Percentiles rank a stretch among this genome's conserved stretches.
These are phyloP conservation scores for Raffaelea albimanens DNA, from an alignment of 2,329 filamentous ascomycete genomes.

Conservation along the genomic window DNA sequence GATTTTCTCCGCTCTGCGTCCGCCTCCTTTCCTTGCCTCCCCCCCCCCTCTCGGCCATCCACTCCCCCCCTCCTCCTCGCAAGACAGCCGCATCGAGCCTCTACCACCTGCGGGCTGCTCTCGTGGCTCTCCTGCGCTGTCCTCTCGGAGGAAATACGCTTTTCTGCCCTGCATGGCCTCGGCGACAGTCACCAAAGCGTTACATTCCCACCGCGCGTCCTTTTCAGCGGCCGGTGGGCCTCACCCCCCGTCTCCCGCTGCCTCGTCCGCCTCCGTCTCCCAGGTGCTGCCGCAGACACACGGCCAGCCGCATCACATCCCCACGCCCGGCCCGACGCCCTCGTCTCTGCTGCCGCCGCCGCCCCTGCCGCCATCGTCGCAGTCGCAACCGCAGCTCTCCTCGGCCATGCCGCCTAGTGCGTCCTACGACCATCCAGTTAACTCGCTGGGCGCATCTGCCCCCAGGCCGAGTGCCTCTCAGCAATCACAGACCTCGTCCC, in stretches of 20 bases:
- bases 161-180: constrained; percentile 22
- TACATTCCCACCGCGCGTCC: constrained; percentile 16
- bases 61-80: background rate
- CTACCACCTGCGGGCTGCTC: background rate
- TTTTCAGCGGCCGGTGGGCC: constrained; percentile 13
- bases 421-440: constrained; percentile 12
- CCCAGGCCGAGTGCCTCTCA: constrained; percentile 18
- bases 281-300: constrained; percentile 7
- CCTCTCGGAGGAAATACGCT: background rate
- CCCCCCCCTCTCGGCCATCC: background rate
- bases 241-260: constrained; percentile 3
- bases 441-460: constrained; percentile 5
- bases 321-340: background rate
- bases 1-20: constrained; percentile 1
- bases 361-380: constrained; percentile 3
- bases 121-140: background rate
- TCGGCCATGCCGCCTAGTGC: constrained; percentile 6
- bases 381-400: background rate
- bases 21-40: background rate
- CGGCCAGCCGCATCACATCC: constrained; percentile 1
- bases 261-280: constrained; percentile 1
- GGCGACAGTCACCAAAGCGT: constrained; percentile 22
- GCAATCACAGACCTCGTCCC: constrained; percentile 33
- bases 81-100: no score
- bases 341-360: background rate